Base-by-base conservation (phyloP, 352 stramenopile genomes). In the Salisapilia sapeloensis region DNA sequence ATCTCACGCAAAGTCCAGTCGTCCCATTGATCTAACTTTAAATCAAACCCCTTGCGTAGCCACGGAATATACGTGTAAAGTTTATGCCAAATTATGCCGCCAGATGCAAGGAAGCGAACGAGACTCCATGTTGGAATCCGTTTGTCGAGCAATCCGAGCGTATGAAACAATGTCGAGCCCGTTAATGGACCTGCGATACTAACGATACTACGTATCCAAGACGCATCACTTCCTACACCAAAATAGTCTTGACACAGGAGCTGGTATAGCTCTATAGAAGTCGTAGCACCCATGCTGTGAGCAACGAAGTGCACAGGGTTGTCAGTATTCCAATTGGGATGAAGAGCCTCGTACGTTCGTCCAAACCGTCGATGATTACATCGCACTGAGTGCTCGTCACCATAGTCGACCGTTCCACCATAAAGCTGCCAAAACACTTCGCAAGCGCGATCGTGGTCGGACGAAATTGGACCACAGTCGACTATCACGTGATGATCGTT, bases 11-110 rank as follows among this genome's bases (percentile, higher is more conserved):
- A 46, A 15, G 56, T 56, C 19, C 46, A 43, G n/a, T n/a, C n/a
- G 25, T 36, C 32, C 66, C 66, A 82, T 25, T 82, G 66, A 10
- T 49, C 42, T 62, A 82, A 75, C 32, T 53, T 48, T 15, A 72
- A 46, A 33, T 82, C 45, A 17, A 54, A 67, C 4, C 55, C 33
- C 25, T 34, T 32, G 17, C 55, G 60, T 0, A 83, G 46, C 18
- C 39, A 13, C 2, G 67, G 64, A 35, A 71, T 50, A 14, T 49
- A 44, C 14, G 30, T 44, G 31, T 44, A 59, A 10, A 77, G 23
- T 15, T 66, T 56, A 15, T 53, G 43, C 57, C 63, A 77, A 6
- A 52, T 11, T 2, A 50, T 43, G 12, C 78, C 17, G 5, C 47
- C 33, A n/a, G 71, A 53, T 7, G 30, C 36, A 14, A 80, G 25